Evolutionary conservation across 1,284 basidiomycete genomes (phyloP).

Genomic region (Sporisorium scitamineum): DNA sequence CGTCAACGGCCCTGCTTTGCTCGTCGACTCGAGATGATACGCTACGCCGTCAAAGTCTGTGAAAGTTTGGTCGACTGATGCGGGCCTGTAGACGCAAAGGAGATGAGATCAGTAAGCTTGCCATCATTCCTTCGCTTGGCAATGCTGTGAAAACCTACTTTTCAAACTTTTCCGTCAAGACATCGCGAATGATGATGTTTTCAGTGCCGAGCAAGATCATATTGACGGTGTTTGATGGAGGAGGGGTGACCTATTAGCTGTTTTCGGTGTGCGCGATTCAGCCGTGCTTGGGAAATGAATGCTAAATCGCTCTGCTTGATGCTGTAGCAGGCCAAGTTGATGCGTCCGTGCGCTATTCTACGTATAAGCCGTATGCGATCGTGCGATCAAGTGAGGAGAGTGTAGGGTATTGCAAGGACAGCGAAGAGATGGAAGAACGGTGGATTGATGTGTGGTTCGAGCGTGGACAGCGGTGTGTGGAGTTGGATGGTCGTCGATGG

Average conservation of each 20-base stretch:
- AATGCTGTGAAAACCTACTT: conserved; percentile 75
- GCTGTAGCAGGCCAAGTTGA: too few relatives aligned
- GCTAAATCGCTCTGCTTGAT: too few relatives aligned
- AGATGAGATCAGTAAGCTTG: not conserved
- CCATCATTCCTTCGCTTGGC: not conserved
- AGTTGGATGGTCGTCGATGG: conserved; percentile 12
- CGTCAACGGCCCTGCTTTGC: conserved; percentile 77
- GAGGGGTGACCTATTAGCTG: not conserved
- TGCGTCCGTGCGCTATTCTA: too few relatives aligned
- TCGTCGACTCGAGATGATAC: conserved; percentile 85
- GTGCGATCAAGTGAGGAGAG: not conserved
- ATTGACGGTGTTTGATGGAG: conserved; percentile 1
- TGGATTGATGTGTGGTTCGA: conserved; percentile 1
- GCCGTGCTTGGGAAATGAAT: too few relatives aligned
- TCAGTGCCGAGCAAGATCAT: conserved; percentile 68
- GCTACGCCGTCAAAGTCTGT: conserved; percentile 98
- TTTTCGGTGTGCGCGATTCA: not conserved
- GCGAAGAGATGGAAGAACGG: not conserved
- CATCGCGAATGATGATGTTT: conserved; percentile 87
- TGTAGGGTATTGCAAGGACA: not conserved
- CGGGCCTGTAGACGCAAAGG: conserved; percentile 74
- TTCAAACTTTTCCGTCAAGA: conserved; percentile 86
- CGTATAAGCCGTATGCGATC: too few relatives aligned
- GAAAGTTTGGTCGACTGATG: conserved; percentile 91
- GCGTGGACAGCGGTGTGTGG: not conserved